phyloP scores from a whole-genome alignment of 2,329 filamentous ascomycete species.

The Stemphylium vesicarium region DNA sequence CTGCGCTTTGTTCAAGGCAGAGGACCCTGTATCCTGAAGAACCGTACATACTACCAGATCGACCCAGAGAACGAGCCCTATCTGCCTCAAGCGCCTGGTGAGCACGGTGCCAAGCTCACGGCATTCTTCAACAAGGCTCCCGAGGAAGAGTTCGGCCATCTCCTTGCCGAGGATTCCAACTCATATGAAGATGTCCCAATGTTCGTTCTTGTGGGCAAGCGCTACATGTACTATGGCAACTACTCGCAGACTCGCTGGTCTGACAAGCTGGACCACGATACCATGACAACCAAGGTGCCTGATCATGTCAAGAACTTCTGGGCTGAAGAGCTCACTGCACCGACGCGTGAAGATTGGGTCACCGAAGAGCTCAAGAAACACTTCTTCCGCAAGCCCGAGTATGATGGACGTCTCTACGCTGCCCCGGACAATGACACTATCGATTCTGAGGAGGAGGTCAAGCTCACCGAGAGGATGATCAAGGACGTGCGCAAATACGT shows the following conservation, averaged over 20 bases:
- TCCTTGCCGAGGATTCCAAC: conserved; percentile 24
- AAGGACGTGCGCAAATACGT: conserved; percentile 45
- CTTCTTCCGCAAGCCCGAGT: conserved; percentile 52
- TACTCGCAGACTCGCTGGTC: conserved; percentile 54
- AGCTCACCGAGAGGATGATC: conserved; percentile 32
- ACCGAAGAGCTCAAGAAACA: conserved; percentile 50
- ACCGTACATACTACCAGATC: conserved; percentile 52
- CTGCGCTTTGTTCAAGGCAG: conserved; percentile 45
- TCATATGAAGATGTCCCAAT: conserved; percentile 51
- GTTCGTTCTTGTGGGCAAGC: conserved; percentile 44
- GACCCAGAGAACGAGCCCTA: conserved; percentile 50
- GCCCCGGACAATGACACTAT: conserved; percentile 20
- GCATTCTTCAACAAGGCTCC: conserved; percentile 53
- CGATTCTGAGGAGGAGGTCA: conserved; percentile 26
- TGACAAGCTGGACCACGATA: conserved; percentile 54
- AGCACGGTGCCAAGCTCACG: conserved; percentile 56
- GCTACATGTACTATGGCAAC: conserved; percentile 54
- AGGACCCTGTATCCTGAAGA: conserved; percentile 34
- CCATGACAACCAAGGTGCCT: conserved; percentile 48
- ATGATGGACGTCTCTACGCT: conserved; percentile 43
- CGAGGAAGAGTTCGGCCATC: conserved; percentile 34
- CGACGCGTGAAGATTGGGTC: conserved; percentile 51
- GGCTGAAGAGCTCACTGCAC: conserved; percentile 47
- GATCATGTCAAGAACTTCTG: conserved; percentile 48
- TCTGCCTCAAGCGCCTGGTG: conserved; percentile 48